phyloP scores from a whole-genome alignment of 2,329 filamentous ascomycete genomes.

The Neocucurbitaria cava region DNA sequence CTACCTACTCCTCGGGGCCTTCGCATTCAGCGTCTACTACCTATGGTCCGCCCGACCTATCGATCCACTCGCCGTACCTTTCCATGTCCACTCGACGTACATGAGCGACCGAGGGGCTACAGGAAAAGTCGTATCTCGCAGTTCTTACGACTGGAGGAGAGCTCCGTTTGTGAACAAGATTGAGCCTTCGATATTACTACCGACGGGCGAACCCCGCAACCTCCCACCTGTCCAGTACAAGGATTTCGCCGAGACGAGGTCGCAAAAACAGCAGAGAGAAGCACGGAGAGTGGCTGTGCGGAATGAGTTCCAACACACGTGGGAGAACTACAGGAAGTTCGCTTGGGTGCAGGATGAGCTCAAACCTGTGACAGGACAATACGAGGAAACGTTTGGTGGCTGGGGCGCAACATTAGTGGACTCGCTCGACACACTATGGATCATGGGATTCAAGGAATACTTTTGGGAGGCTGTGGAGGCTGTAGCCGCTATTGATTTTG shows the following conservation, averaged over 20 bases:
- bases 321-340: conserved; percentile 52
- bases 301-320: conserved; percentile 51
- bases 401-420: conserved; percentile 58
- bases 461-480: conserved; percentile 56
- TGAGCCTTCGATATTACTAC: conserved; percentile 45
- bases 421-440: conserved; percentile 56
- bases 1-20: conserved; percentile 31
- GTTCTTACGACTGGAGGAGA: conserved; percentile 51
- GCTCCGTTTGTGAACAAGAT: conserved; percentile 51
- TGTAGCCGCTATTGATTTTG: conserved; percentile 55
- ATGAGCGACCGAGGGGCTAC: conserved; percentile 39
- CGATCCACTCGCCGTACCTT: conserved; percentile 39
- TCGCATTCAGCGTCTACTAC: conserved; percentile 38
- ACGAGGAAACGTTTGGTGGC: conserved; percentile 54
- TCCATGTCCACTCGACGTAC: conserved; percentile 35
- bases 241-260: conserved; percentile 45
- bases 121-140: conserved; percentile 21
- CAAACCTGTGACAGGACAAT: conserved; percentile 48
- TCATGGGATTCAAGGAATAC: conserved; percentile 57
- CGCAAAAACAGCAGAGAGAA: conserved; percentile 36
- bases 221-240: conserved; percentile 52
- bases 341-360: conserved; percentile 59
- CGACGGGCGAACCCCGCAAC: conserved; percentile 42
- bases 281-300: conserved; percentile 48
- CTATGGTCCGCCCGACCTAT: conserved; percentile 35